Evolutionary conservation across 2,329 filamentous ascomycete genomes (phyloP), one percentile per base, ranked within the genome.

Genomic region (Alternaria novae-zelandiae): DNA sequence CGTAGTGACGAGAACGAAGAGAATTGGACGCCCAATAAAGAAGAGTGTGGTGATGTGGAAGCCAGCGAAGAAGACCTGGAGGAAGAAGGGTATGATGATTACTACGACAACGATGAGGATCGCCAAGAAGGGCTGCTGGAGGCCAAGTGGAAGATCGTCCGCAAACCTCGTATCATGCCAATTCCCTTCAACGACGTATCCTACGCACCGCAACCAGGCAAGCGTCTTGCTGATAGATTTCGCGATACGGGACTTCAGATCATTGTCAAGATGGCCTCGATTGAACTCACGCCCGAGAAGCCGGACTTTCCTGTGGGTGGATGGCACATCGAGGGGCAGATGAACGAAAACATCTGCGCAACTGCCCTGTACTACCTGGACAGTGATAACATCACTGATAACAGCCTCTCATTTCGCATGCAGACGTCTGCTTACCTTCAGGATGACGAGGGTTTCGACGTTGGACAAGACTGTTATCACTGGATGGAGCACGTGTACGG

Each of bases 321-420:
- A 2, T 89, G 86, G 84, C 86, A 88, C 66, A 70, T 84, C n/a
- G 81, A 83, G 66, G 80, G 80, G 8, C 67, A 70, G 26, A 70
- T 81, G 78, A 91, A 91, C 68, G 89, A 91, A 74, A 86, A 86
- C 65, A 90, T 92, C 41, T 85, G 84, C 66, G 88, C 88, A 0
- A 88, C 88, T 0, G 86, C 88, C 0, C 79, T 91, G 17, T 89
- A 88, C 76, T 89, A 89, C 74, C 87, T 87, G 67, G 86, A 89
- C 63, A 79, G 74, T 49, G 83, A 88, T 0, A 92, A 92, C 73
- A 85, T 90, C 54, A 85, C 85, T 0, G 81, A 55, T 6, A 69
- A 63, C 26, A 67, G 49, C 21, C 67, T 74, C 9, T 67, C 67
- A 0, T 73, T 75, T 28, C 69, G 70, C 15, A 73, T 72, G 70